These are phyloP conservation scores for Exserohilum rostratum DNA, from an alignment of 2,329 filamentous ascomycete genomes.

Conservation along the genomic window DNA sequence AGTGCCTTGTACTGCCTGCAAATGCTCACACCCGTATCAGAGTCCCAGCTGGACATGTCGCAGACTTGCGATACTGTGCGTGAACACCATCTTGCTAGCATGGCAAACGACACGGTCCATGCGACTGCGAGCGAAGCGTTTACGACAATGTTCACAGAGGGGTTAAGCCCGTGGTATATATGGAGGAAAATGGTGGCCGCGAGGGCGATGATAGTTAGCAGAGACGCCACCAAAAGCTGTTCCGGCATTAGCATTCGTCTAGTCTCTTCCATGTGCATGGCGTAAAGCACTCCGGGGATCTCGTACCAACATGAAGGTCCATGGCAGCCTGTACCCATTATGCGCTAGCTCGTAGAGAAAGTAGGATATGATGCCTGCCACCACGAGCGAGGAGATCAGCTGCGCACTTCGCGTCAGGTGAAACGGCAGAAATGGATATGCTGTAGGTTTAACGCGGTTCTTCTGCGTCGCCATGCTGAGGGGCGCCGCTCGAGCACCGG, in stretches of 20 bases:
- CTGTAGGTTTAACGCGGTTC: constrained; percentile 47
- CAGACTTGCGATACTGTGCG: constrained; percentile 61
- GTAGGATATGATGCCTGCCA: constrained; percentile 60
- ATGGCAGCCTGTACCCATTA: constrained; percentile 61
- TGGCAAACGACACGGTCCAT: constrained; percentile 59
- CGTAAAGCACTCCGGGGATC: background rate
- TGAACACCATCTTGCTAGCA: constrained; percentile 61
- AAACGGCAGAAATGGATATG: constrained; percentile 53
- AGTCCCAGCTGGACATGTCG: constrained; percentile 59
- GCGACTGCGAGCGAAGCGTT: constrained; percentile 57
- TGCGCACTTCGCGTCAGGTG: constrained; percentile 51
- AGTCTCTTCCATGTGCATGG: background rate
- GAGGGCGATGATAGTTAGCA: constrained; percentile 58
- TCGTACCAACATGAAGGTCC: constrained; percentile 65
- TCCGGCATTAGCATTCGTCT: constrained; percentile 3
- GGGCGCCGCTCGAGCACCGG: background rate
- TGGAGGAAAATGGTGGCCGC: constrained; percentile 58
- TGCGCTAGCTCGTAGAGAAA: constrained; percentile 62
- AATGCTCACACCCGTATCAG: constrained; percentile 60
- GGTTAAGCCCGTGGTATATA: constrained; percentile 59
- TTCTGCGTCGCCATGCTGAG: constrained; percentile 24
- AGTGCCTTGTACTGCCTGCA: constrained; percentile 65
- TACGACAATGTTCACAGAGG: constrained; percentile 58
- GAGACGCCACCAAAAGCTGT: constrained; percentile 59
- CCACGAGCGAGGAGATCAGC: constrained; percentile 55